Percentiles rank a stretch among this genome's conserved stretches.
Evolutionary conservation across 148 eudicot genomes (phyloP).

Genomic region (Tetragonia tetragonoides): DNA sequence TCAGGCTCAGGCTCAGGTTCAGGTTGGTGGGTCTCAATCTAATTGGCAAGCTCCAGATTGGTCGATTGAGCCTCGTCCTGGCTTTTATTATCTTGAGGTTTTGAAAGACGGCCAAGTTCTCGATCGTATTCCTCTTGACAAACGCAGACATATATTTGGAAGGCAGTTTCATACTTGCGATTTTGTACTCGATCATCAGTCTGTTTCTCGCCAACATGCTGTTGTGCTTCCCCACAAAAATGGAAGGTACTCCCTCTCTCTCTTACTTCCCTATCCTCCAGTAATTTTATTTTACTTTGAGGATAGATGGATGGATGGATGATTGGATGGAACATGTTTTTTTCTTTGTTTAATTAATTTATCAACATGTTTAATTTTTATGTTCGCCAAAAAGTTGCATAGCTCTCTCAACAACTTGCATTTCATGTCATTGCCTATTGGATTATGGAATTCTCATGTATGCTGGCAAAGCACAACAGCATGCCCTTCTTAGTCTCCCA

Average conservation of each 20-base stretch:
- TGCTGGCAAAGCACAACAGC: too few species aligned
- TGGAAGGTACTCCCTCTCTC: conserved; percentile 54
- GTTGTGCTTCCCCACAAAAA: conserved; percentile 95
- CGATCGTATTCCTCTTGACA: conserved; percentile 67
- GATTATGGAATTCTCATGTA: too few species aligned
- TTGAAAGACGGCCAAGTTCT: conserved; percentile 77
- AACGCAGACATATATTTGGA: conserved; percentile 79
- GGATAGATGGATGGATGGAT: too few species aligned
- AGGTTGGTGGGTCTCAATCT: conserved; percentile 83
- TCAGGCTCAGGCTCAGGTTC: conserved; percentile 9
- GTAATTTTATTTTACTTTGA: not conserved
- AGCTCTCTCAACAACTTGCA: too few species aligned
- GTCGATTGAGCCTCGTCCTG: conserved; percentile 94
- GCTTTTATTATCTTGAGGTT: conserved; percentile 85
- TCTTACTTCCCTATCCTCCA: not conserved
- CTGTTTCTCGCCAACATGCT: conserved; percentile 98
- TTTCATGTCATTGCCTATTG: too few species aligned
- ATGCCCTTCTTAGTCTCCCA: too few species aligned
- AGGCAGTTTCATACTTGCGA: conserved; percentile 91
- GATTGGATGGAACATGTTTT: too few species aligned
- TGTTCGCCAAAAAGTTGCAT: too few species aligned
- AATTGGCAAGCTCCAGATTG: conserved; percentile 98
- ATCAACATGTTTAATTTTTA: too few species aligned
- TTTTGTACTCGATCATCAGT: conserved; percentile 92
- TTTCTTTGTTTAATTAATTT: too few species aligned